phyloP scores from a whole-genome alignment of 1,284 basidiomycete genomes.

The Pterulicium gracile region DNA sequence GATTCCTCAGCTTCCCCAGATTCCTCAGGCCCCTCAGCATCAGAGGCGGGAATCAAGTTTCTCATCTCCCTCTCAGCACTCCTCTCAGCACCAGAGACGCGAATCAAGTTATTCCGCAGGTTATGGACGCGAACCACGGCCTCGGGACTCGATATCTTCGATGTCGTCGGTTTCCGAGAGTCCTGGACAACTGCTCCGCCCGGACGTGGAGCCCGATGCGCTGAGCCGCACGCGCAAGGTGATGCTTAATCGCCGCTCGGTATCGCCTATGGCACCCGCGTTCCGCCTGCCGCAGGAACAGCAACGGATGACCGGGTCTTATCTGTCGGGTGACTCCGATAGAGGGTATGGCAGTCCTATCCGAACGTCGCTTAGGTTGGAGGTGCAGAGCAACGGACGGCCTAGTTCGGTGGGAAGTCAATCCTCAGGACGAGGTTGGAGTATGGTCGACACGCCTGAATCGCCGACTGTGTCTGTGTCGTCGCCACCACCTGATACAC shows the following conservation, averaged over 20 bases:
- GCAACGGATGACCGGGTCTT: slow-evolving; percentile 4
- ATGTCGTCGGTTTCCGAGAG: slow-evolving; percentile 44
- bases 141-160: slow-evolving; percentile 50
- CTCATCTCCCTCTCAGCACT: too few relatives aligned
- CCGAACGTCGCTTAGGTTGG: neutral
- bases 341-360: neutral
- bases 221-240: slow-evolving; percentile 39
- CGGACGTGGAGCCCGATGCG: slow-evolving; percentile 46
- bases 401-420: slow-evolving; percentile 2
- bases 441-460: slow-evolving; percentile 21
- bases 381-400: neutral
- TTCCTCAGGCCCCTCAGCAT: slow-evolving; percentile 24
- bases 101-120: too few relatives aligned
- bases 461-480: slow-evolving; percentile 28
- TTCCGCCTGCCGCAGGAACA: slow-evolving; percentile 23
- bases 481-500: slow-evolving; percentile 27
- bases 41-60: too few relatives aligned
- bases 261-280: slow-evolving; percentile 62
- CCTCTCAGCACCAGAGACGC: neutral
- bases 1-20: slow-evolving; percentile 21
- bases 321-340: slow-evolving; percentile 10
- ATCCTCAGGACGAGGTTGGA: slow-evolving; percentile 21
- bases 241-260: slow-evolving; percentile 49
- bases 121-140: too few relatives aligned
- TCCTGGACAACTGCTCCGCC: slow-evolving; percentile 29